Percentiles rank a stretch among this genome's conserved stretches.
These are phyloP conservation scores for Ascochyta rabiei DNA, from an alignment of 2,329 filamentous ascomycete genomes.

Conservation along the genomic window DNA sequence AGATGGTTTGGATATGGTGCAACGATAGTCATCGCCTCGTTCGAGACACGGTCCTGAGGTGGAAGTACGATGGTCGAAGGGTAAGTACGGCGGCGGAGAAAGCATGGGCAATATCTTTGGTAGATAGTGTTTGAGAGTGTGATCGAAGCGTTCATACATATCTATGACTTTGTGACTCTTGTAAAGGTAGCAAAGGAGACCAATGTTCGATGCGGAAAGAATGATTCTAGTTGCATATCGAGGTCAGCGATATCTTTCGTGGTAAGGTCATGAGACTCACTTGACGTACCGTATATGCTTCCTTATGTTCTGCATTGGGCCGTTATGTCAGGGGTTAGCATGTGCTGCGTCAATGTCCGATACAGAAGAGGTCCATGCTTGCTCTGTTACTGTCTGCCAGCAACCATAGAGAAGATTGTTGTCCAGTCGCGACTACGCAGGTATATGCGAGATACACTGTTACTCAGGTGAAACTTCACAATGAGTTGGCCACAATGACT, in stretches of 20 bases:
- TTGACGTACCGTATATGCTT: not conserved
- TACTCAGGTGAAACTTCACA: not conserved
- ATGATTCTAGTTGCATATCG: not conserved
- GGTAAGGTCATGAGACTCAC: not conserved
- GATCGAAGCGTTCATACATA: conserved; percentile 7
- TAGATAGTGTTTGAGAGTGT: not conserved
- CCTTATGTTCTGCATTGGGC: too few relatives aligned
- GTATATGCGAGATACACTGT: not conserved
- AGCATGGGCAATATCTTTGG: not conserved
- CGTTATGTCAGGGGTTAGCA: not conserved
- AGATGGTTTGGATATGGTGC: conserved; percentile 1
- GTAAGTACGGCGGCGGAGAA: conserved; percentile 6
- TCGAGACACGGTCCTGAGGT: not conserved
- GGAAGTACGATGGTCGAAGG: not conserved
- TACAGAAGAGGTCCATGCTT: not conserved
- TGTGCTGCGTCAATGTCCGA: not conserved
- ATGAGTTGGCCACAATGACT: not conserved
- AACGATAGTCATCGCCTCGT: conserved; percentile 8
- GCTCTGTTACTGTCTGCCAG: not conserved
- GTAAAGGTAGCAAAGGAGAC: not conserved
- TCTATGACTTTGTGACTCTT: not conserved
- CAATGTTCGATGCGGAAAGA: not conserved
- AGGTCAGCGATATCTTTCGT: not conserved
- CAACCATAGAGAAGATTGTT: not conserved
- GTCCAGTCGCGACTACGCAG: not conserved